phyloP scores from a whole-genome alignment of 2,329 filamentous ascomycete species.

The Aspergillus fischeri region DNA sequence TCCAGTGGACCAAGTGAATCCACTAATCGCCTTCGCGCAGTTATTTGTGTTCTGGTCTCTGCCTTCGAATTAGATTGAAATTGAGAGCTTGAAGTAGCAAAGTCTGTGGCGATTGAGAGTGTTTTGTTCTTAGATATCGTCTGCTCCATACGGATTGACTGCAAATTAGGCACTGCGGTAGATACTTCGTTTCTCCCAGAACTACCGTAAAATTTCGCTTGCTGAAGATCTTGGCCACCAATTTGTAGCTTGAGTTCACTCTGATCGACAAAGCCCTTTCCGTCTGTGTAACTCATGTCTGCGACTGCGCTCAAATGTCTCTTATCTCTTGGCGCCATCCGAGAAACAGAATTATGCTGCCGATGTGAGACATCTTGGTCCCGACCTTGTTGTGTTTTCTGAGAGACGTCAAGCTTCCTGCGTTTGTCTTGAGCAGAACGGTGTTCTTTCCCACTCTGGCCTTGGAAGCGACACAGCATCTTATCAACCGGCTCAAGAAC shows the following conservation, averaged over 20 bases:
- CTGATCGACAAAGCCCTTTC: background rate
- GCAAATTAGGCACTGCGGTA: background rate
- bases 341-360: background rate
- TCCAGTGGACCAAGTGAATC: conserved; percentile 27
- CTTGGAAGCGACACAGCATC: background rate
- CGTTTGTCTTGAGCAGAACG: conserved; percentile 3
- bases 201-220: background rate
- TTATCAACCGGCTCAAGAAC: background rate
- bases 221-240: background rate
- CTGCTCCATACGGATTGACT: background rate
- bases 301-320: background rate
- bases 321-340: background rate
- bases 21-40: conserved; percentile 30
- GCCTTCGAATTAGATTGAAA: background rate
- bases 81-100: background rate
- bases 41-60: conserved; percentile 11
- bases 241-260: background rate
- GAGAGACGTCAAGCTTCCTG: conserved; percentile 2
- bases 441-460: background rate
- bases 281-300: background rate
- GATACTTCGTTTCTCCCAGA: background rate
- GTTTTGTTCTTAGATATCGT: background rate
- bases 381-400: background rate
- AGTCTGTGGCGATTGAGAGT: background rate
- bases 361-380: background rate